Evolutionary conservation across 2,329 filamentous ascomycete species (phyloP).

Genomic region (Colletotrichum eremochloae): DNA sequence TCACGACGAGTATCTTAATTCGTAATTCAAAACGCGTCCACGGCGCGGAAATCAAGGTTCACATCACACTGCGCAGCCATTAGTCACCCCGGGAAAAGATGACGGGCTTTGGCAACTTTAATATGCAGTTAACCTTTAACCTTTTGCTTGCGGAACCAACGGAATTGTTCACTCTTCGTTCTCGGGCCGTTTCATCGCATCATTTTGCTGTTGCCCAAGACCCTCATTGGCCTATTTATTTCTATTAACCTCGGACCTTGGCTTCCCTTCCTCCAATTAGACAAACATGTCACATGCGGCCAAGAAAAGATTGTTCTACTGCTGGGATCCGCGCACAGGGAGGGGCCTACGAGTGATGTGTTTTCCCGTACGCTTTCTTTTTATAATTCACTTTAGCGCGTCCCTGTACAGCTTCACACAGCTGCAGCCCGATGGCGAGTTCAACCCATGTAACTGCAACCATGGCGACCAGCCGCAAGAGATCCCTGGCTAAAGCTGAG

Average conservation of each 20-base stretch:
- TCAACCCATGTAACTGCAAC: not conserved
- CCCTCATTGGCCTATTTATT: not conserved
- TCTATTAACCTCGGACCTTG: not conserved
- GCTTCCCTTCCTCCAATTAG: not conserved
- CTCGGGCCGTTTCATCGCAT: slow-evolving; percentile 18
- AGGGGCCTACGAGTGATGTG: too few relatives aligned
- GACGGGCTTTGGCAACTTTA: not conserved
- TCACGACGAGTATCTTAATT: not conserved
- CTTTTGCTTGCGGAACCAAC: too few relatives aligned
- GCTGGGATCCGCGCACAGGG: not conserved
- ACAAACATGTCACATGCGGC: not conserved
- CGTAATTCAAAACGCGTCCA: not conserved
- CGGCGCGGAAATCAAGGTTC: not conserved
- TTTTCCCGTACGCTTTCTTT: not conserved
- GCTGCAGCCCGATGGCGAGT: not conserved
- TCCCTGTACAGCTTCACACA: not conserved
- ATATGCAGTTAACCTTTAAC: not conserved
- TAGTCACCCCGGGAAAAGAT: not conserved
- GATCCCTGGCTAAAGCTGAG: not conserved
- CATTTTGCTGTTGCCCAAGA: not conserved
- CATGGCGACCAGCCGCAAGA: slow-evolving; percentile 3
- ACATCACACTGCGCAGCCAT: not conserved
- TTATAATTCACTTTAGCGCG: not conserved
- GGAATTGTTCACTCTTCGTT: too few relatives aligned
- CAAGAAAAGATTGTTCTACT: not conserved